Base-by-base conservation (phyloP, 495 filamentous ascomycete genomes). In the Letharia columbiana region DNA sequence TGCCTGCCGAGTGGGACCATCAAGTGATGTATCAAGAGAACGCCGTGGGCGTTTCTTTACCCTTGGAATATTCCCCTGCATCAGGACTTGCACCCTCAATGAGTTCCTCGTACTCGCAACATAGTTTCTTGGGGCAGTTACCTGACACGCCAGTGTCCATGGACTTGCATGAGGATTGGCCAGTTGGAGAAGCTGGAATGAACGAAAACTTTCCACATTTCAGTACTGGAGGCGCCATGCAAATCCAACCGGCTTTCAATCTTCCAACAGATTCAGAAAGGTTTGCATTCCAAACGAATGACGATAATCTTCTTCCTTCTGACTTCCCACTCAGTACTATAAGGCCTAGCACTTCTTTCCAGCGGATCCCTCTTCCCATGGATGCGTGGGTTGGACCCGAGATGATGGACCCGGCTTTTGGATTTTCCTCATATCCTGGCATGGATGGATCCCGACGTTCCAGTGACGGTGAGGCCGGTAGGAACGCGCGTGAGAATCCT, bases 401-500 rank as follows among this genome's bases (percentile, higher is more conserved):
- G 20, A 58, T 47, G 37, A 47, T 58, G 52, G 42, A 44, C 56
- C 64, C 60, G n/a, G 61, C 59, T 44, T 69, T 49, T 64, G 42
- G 41, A 49, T 59, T 56, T n/a, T 35, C 70, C 13, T 23, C 62
- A 18, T 69, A 64, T 56, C 18, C 65, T 28, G 58, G 65, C 15
- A 56, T 64, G 37, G n/a, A 59, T 45, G 47, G 73, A 60, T 77
- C 77, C 44, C 75, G 77, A 62, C 75, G 75, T 69, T 75, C 80
- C 70, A 83, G 81, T 75, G 81, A 82, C 56, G 73, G 74, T 57
- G 68, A 73, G 52, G 77, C 75, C 72, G 54, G 54, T 57, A 80
- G 87, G 73, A 87, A 86, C 77, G 89, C 90, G 23, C 79, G 91
- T 74, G 87, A 88, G 69, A 87, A 96, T 75, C 84, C 81, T 40